A percentile compares a stretch with the other conserved stretches of the same genome.
Conservation (phyloP, 2,329 filamentous ascomycete genomes). For the Claviceps digitariae region DNA sequence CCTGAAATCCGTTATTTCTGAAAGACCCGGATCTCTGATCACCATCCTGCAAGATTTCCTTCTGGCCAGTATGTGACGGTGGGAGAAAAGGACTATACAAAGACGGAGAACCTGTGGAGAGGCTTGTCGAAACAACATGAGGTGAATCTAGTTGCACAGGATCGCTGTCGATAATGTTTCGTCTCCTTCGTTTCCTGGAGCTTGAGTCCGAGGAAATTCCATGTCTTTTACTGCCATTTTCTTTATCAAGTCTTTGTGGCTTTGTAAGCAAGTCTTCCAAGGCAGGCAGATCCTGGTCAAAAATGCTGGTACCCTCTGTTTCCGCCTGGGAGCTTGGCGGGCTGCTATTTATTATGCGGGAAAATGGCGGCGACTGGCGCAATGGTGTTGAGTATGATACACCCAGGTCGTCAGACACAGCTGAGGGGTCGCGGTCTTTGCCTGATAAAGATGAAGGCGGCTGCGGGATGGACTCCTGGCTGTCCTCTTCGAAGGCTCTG, state of each 20-base stretch:
- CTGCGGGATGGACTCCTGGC: slow-evolving; percentile 25
- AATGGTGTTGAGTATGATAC: slow-evolving; percentile 17
- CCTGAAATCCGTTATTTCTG: not conserved
- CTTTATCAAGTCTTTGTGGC: slow-evolving; percentile 6
- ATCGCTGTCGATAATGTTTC: slow-evolving; percentile 19
- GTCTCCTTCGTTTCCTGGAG: slow-evolving; percentile 17
- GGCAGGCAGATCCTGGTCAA: slow-evolving; percentile 24
- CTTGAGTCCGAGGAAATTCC: slow-evolving; percentile 14
- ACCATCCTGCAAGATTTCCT: not conserved
- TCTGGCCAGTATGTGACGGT: not conserved
- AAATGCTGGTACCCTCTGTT: slow-evolving; percentile 24
- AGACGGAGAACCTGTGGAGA: not conserved
- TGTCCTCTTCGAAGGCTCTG: slow-evolving; percentile 38
- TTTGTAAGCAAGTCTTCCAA: slow-evolving; percentile 20
- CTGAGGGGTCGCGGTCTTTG: slow-evolving; percentile 7
- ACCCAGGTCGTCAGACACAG: slow-evolving; percentile 10
- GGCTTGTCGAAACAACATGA: not conserved
- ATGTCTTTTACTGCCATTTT: slow-evolving; percentile 12
- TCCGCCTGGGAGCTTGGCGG: slow-evolving; percentile 20
- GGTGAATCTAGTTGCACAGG: slow-evolving; percentile 11
- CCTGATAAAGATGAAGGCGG: slow-evolving; percentile 21
- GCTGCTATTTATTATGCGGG: slow-evolving; percentile 18
- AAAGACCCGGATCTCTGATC: not conserved
- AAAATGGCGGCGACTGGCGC: slow-evolving; percentile 14
- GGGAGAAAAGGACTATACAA: not conserved